Base-by-base conservation (phyloP, 2,329 filamentous ascomycete species). In the Pseudogymnoascus sp. region DNA sequence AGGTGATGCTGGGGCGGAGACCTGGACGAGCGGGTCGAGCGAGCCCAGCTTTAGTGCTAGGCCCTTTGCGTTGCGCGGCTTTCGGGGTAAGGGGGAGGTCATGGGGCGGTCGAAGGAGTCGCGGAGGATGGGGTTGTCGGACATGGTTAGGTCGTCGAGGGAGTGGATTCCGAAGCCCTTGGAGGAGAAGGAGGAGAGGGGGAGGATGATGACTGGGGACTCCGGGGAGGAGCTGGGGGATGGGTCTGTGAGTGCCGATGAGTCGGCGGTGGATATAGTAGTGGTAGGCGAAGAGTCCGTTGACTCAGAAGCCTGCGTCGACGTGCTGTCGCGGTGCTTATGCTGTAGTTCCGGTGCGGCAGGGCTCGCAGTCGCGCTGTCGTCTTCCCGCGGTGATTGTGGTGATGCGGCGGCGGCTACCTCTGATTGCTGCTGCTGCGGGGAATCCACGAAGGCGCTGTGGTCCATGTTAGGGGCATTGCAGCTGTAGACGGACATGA, bases 231-330 rank as follows among this genome's bases (percentile, higher is more conserved):
- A 92, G 62, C 89, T 93, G 2, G 95, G 92, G 4, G 93, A 97
- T 6, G 91, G 89, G 71, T 98, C 93, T 31, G 93, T 93, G 60
- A 95, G 82, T 31, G 92, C 90, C 7, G 92, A 93, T 4, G 93
- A 96, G 77, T 96, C 93, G 68, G 93, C 91, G 19, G 92, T 96
- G 5, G 92, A 96, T 61, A 95, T 85, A 1, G 93, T 96, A 3
- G 93, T 97, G 6, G 93, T 98, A 1, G 95, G 95, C 7, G 93
- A 98, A 21, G 93, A 96, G 72, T 96, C 93, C 45, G 90, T 90
- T 1, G 95, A 98, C 68, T 90, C 91, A 1, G 90, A 90, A 63
- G 83, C 83, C 67, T 89, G 88, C 2, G 89, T 91, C 6, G 88
- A 93, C n/a, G 85, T 88, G 77, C 89, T 92, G 73, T 90, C 85